phyloP scores from a whole-genome alignment of 257 asterid species.

The Rehmannia glutinosa region DNA sequence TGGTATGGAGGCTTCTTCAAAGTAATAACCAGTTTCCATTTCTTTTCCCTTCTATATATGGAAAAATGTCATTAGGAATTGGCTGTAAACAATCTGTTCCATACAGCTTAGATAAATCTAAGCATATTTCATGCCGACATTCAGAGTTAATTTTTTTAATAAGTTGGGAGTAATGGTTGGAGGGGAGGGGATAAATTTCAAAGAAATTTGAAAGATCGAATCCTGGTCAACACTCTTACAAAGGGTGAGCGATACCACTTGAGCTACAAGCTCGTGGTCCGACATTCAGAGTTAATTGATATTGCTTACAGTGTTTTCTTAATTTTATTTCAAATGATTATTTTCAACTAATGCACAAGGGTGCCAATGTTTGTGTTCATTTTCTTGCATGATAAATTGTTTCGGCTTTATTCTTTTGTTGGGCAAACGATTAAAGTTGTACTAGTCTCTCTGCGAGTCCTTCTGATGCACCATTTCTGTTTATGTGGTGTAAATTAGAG shows the following conservation, averaged over 20 bases:
- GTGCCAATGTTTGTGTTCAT: neutral
- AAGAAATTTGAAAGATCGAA: no score
- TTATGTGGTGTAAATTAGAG: no score
- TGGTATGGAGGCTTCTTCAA: conserved; percentile 92
- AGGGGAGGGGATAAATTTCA: no score
- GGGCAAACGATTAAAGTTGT: no score
- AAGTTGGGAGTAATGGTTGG: no score
- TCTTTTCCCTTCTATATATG: conserved; percentile 13
- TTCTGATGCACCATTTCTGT: no score
- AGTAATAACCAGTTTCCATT: conserved; percentile 41
- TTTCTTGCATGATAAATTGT: neutral
- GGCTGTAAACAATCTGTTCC: neutral
- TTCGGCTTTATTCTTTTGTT: neutral
- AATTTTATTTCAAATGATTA: neutral
- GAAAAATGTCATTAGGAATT: neutral
- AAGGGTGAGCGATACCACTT: no score
- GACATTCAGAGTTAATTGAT: neutral
- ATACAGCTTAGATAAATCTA: neutral
- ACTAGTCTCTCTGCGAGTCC: no score
- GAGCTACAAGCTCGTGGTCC: no score
- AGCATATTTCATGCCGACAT: neutral
- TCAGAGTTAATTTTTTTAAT: no score
- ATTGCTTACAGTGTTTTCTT: neutral
- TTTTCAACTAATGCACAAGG: conserved; percentile 6
- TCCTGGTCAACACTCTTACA: no score